Evolutionary conservation across 805 yeast genomes (phyloP), one percentile per base, ranked within the genome.

Genomic region (Tetrapisispora taiwanensis): DNA sequence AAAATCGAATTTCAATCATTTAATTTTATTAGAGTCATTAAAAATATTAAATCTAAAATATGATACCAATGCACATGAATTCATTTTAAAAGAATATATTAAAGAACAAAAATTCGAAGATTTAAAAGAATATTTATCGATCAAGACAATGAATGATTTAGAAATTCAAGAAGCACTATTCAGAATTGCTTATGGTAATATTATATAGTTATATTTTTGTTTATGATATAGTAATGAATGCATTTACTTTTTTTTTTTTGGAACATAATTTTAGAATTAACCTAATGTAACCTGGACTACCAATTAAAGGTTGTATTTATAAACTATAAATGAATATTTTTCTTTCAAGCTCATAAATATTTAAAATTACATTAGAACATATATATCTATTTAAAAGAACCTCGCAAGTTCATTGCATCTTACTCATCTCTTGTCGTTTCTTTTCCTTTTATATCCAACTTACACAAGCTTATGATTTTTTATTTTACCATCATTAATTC

Each of bases 81-180:
- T 15, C 26, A 40, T 52, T 1, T 45, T 54, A 2, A 47, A 57
- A 12, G 46, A 49, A 3, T 63, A 59, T 42, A 60, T 59, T 36
- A 66, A 68, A 12, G 53, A 55, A 17, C 48, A 62, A 7, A 50
- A 60, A 3, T 68, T 56, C 42, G 36, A 32, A 1, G 57, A 49
- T 8, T 34, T 68, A 22, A 63, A 53, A 46, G 40, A 49, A 2
- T 41, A 43, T 9, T 37, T 55, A 19, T 33, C 43, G 1, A 39
- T 66, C 5, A 42, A 42, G 7, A 48, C 48, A 33, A 45, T 67
- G 30, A 49, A 43, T 20, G 65, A 67, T 44, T 51, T 59, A 14
- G 70, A 66, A 36, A 54, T 68, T 9, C 57, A 65, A 41, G 71
- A 68, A 51, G 63, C 65, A 17, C 48, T 68, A 41, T 56, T 63